Evolutionary conservation across 306 rosid species (phyloP).

Genomic region (Quillaja saponaria): DNA sequence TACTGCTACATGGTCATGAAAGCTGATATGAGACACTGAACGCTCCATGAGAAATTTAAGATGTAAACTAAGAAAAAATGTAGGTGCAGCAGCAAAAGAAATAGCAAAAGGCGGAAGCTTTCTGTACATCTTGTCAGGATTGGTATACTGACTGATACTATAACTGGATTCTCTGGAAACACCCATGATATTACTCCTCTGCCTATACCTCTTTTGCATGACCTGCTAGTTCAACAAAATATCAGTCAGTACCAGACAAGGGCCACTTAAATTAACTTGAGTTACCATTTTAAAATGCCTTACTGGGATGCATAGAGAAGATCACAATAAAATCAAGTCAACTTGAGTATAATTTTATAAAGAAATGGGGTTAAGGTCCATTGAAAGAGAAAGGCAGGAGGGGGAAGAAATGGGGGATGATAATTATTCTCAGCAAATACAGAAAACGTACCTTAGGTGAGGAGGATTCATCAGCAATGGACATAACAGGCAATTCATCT

Average conservation of each 20-base stretch:
- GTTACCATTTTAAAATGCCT: constrained; percentile 14
- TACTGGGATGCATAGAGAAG: background rate
- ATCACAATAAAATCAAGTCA: background rate
- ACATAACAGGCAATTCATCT: constrained; percentile 34
- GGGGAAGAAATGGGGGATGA: no score
- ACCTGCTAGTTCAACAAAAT: constrained; percentile 47
- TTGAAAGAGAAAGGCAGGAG: background rate
- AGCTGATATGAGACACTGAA: constrained; percentile 48
- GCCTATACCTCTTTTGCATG: constrained; percentile 50
- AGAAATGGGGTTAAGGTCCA: background rate
- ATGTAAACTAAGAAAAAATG: constrained; percentile 80
- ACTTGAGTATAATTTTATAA: no score
- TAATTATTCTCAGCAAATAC: constrained; percentile 11
- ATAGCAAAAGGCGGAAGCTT: constrained; percentile 73
- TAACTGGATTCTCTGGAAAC: constrained; percentile 48
- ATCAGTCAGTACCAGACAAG: constrained; percentile 34
- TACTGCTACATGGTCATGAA: constrained; percentile 41
- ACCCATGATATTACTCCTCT: constrained; percentile 59
- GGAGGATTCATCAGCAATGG: constrained; percentile 36
- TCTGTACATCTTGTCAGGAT: constrained; percentile 37
- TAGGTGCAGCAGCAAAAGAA: constrained; percentile 80
- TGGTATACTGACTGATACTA: constrained; percentile 37
- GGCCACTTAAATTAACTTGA: constrained; percentile 21
- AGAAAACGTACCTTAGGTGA: constrained; percentile 56
- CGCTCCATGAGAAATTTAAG: constrained; percentile 76